Evolutionary conservation across 208 protist species (phyloP).

Genomic region (Wallacemonas sp.): DNA sequence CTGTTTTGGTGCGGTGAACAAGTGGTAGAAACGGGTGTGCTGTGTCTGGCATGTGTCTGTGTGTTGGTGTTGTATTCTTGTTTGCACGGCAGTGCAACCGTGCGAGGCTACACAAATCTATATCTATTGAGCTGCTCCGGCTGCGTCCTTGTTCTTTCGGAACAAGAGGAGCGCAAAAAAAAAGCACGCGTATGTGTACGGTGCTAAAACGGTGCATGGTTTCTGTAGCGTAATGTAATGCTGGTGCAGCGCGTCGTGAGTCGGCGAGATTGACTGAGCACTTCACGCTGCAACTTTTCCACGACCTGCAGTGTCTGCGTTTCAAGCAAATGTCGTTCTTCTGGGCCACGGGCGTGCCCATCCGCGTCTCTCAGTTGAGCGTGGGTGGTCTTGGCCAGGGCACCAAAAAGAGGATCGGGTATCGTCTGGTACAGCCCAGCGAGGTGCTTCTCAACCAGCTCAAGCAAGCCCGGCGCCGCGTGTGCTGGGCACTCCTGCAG

Average conservation of each 20-base stretch:
- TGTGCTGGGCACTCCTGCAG: constrained; percentile 42
- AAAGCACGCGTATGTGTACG: background rate
- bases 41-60: too few relatives aligned
- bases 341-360: background rate
- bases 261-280: constrained; percentile 41
- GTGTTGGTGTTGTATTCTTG: too few relatives aligned
- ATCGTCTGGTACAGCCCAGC: constrained; percentile 35
- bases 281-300: constrained; percentile 42
- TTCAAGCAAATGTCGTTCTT: constrained; percentile 30
- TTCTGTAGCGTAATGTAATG: constrained; percentile 47
- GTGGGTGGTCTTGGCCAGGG: constrained; percentile 39
- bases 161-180: too few relatives aligned
- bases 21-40: too few relatives aligned
- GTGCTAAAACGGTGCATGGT: constrained; percentile 34
- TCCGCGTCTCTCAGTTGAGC: constrained; percentile 9
- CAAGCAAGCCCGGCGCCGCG: constrained; percentile 26
- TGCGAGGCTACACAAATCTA: too few relatives aligned
- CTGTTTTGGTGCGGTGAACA: too few relatives aligned
- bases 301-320: constrained; percentile 48
- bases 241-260: constrained; percentile 38
- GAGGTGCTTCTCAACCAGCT: constrained; percentile 30
- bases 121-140: too few relatives aligned
- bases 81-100: too few relatives aligned
- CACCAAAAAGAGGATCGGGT: constrained; percentile 68
- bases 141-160: too few relatives aligned